phyloP scores from a whole-genome alignment of 208 protist genomes.

The Trichomonas vaginalis region DNA sequence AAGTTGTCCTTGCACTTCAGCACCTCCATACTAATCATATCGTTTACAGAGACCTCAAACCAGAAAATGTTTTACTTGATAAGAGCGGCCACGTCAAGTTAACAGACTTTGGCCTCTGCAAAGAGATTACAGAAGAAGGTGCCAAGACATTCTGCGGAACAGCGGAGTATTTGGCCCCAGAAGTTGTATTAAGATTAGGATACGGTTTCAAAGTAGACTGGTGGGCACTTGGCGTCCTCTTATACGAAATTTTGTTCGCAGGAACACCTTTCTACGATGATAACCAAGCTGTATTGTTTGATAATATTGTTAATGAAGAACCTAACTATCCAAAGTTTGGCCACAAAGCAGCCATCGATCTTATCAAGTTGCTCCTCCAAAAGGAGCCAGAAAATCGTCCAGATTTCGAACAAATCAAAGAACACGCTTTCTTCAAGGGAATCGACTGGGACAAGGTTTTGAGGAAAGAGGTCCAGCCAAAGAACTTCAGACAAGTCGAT shows the following conservation, averaged over 20 bases:
- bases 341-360: neutral
- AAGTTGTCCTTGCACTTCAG: neutral
- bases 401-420: neutral
- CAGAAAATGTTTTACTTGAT: neutral
- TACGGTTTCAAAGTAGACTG: neutral
- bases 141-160: neutral
- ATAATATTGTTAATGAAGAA: neutral
- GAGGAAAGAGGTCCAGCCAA: neutral
- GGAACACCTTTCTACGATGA: conserved; percentile 6
- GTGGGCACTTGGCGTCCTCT: neutral
- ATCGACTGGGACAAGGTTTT: neutral
- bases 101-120: neutral
- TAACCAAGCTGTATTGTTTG: neutral
- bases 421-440: neutral
- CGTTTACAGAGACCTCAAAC: neutral
- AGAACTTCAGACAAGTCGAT: neutral
- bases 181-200: neutral
- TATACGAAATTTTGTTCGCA: neutral
- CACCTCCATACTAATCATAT: neutral
- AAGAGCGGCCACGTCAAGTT: neutral
- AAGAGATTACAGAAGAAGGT: neutral
- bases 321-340: neutral
- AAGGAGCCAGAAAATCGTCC: neutral
- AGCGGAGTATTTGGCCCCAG: neutral
- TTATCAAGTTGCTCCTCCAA: neutral